Base-by-base conservation (phyloP, 352 stramenopile genomes). In the Phytophthora ohioensis region DNA sequence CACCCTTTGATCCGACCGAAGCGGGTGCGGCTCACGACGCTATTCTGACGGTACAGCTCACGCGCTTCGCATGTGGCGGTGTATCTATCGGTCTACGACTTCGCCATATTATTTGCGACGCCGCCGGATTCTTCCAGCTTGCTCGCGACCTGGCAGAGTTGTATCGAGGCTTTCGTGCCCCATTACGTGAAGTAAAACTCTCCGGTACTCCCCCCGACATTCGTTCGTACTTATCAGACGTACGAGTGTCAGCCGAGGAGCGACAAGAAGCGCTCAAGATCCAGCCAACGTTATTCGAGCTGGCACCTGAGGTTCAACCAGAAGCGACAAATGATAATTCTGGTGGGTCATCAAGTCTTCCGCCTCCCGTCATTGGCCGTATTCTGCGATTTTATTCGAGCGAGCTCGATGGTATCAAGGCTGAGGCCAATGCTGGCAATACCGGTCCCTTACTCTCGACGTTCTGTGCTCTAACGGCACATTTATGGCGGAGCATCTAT, bases 61-160 rank as follows among this genome's bases (percentile, higher is more conserved):
- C 67, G 9, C 53, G 54, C 10, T 75, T 75, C 51, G 30, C 54
- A 17, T 75, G 67, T 42, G 67, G 61, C 13, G 52, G 53, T 7
- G 67, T 75, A 13, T 60, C 67, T 15, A 58, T 75, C 15, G 61
- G 53, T 10, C 11, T 75, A n/a, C 67, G 60, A 13, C 41, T 75
- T 15, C 67, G 67, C 5, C 67, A 75, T 41, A 70, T 75, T 12
- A 52, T 75, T 57, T 75, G 67, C 10, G 67, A 75, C 21, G 67
- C 67, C 42, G 52, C 38, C n/a, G 67, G 67, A 27, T 27, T 27
- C 21, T 27, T 27, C 1, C 21, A 27, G 21, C 21, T 27, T 27
- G 21, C 21, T 27, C 21, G 1, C 21, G 21, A 27, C 21, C 21
- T 27, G 21, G 1, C 21, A 27, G 21, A 27, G 21, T 27, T 27